Evolutionary conservation across 306 rosid species (phyloP).

Genomic region (Sicyos edulis): DNA sequence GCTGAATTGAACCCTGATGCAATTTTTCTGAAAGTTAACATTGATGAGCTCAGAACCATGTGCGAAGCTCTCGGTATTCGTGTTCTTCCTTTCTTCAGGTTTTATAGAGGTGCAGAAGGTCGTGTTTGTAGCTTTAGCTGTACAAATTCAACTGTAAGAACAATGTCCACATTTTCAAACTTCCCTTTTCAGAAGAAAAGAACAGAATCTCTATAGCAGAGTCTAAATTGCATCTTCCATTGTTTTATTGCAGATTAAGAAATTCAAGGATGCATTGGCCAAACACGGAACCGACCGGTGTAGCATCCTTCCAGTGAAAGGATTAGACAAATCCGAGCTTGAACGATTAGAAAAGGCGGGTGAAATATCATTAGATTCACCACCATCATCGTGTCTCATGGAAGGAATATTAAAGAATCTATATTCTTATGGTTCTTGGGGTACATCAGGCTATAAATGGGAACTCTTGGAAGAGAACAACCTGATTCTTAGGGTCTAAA

Average conservation of each 20-base stretch:
- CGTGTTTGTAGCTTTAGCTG: conserved; percentile 79
- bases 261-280: conserved; percentile 66
- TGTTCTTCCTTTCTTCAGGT: conserved; percentile 79
- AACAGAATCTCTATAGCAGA: neutral
- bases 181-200: neutral
- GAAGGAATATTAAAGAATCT: conserved; percentile 33
- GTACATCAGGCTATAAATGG: conserved; percentile 7
- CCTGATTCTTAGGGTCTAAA: neutral
- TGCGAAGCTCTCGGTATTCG: conserved; percentile 56
- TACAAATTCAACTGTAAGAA: conserved; percentile 75
- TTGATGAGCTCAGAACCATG: conserved; percentile 60
- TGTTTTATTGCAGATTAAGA: conserved; percentile 61
- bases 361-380: conserved; percentile 30
- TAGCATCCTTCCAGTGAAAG: conserved; percentile 58
- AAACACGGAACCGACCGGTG: conserved; percentile 58
- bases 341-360: conserved; percentile 37
- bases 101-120: conserved; percentile 77
- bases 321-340: conserved; percentile 64
- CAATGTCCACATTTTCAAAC: conserved; percentile 4
- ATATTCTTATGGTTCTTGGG: conserved; percentile 33
- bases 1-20: conserved; percentile 60
- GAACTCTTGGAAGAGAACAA: conserved; percentile 25
- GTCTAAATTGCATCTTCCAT: neutral
- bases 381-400: conserved; percentile 22
- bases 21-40: conserved; percentile 58